Evolutionary conservation across 768 basidiomycete genomes (phyloP), one percentile per base, ranked within the genome.

Genomic region (Boletus subcaerulescens): DNA sequence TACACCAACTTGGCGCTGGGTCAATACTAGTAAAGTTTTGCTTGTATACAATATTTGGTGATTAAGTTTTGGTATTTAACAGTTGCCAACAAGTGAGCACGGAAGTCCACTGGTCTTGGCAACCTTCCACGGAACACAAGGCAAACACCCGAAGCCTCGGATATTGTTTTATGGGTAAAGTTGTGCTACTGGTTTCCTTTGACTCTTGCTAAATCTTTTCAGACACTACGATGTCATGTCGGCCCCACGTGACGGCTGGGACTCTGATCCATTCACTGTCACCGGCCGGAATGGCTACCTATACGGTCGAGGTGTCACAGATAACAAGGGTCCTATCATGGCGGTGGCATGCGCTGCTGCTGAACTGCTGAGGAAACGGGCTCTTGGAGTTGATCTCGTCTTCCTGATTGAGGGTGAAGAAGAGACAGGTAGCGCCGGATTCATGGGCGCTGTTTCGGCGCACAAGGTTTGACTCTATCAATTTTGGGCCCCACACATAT

Each of bases 221-320:
- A 92, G 92, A 3, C 97, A 99, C 69, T 99, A 98, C 73, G 97
- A 99, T 62, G 92, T 98, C n/a, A 91, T 98, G 45, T 77, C 87
- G 0, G 93, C 94, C 0, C 84, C 83, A 0, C 71, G 75, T 11
- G 75, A 81, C 7, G 83, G 86, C 13, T 98, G 96, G 96, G 72
- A 78, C 20, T 85, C 87, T 2, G 85, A 93, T 55, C 96, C 97
- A 0, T 99, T 93, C 73, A 77, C 74, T 8, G 72, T 98, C 57
- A 81, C 81, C 0, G 93, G 93, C 3, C 80, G 84, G 12, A 93
- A 98, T 62, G 94, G 93, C 0, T 94, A 90, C 65, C 74, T 95
- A 0, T 94, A 93, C 63, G 96, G 95, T 20, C 84, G 91, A 43
- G 93, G 97, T 4, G 88, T 91, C 2, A 89, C 91, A 2, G 97